Conservation (phyloP, 2,329 filamentous ascomycete species). For the Talaromyces sp. region DNA sequence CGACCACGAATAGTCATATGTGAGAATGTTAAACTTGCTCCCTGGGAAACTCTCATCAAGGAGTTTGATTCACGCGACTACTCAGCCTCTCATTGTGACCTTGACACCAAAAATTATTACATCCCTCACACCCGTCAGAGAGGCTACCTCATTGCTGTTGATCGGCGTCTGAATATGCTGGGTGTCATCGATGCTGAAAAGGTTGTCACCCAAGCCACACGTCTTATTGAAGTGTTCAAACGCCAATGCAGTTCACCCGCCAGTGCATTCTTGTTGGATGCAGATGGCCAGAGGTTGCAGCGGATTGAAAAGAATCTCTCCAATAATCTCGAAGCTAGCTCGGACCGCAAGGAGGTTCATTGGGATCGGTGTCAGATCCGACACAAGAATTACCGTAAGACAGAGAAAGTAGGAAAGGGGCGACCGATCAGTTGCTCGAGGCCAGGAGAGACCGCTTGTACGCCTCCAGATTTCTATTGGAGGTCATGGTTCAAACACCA, state of each 20-base stretch:
- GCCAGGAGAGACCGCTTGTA: slow-evolving; percentile 53
- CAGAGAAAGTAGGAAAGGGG: slow-evolving; percentile 54
- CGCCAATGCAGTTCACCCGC: slow-evolving; percentile 65
- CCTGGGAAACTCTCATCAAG: slow-evolving; percentile 59
- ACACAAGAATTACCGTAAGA: slow-evolving; percentile 59
- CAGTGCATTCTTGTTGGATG: slow-evolving; percentile 62
- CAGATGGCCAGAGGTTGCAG: slow-evolving; percentile 58
- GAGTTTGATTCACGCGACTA: slow-evolving; percentile 60
- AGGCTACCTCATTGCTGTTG: slow-evolving; percentile 63
- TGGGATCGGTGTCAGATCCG: slow-evolving; percentile 57
- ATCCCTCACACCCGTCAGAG: slow-evolving; percentile 70
- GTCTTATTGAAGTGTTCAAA: slow-evolving; percentile 50
- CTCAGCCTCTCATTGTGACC: slow-evolving; percentile 47
- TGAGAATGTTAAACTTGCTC: slow-evolving; percentile 68
- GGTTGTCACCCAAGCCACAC: slow-evolving; percentile 40
- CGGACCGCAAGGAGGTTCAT: slow-evolving; percentile 28
- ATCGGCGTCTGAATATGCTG: slow-evolving; percentile 31
- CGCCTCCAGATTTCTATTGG: slow-evolving; percentile 60
- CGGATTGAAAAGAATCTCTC: slow-evolving; percentile 55
- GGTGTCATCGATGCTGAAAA: slow-evolving; percentile 12
- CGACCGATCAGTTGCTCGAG: slow-evolving; percentile 65
- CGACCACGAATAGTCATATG: slow-evolving; percentile 67
- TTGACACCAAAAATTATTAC: slow-evolving; percentile 73
- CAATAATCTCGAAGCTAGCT: slow-evolving; percentile 19
- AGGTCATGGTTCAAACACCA: slow-evolving; percentile 54